phyloP scores from a whole-genome alignment of 78 protist genomes.

The Pigoraptor vietnamica region DNA sequence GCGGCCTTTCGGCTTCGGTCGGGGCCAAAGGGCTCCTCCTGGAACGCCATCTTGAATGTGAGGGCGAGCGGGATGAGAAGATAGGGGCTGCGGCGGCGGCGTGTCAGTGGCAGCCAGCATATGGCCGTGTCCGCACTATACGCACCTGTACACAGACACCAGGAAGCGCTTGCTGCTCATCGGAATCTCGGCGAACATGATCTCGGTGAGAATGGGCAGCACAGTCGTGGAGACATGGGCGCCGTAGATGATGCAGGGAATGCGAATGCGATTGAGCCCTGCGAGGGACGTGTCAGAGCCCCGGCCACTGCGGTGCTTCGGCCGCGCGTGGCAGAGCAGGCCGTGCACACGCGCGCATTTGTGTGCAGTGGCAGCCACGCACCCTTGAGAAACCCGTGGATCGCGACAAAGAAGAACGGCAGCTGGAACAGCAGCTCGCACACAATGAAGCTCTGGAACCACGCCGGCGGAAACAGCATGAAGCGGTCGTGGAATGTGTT shows the following conservation, averaged over 20 bases:
- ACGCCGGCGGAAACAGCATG: conserved; percentile 3
- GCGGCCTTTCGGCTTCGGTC: no score
- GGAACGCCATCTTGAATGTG: not conserved
- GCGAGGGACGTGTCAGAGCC: not conserved
- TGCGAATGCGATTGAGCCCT: conserved; percentile 10
- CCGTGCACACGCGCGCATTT: not conserved
- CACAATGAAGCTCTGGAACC: conserved; percentile 5
- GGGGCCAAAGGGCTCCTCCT: not conserved
- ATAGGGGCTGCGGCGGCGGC: no score
- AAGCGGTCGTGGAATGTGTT: conserved; percentile 14
- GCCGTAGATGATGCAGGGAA: conserved; percentile 11
- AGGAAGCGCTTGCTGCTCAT: not conserved
- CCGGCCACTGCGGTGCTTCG: not conserved
- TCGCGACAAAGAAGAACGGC: conserved; percentile 19
- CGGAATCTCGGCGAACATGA: not conserved
- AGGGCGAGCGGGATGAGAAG: not conserved
- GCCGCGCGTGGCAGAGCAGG: not conserved
- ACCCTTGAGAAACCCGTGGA: conserved; percentile 7
- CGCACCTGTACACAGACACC: not conserved
- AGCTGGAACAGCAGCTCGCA: conserved; percentile 23
- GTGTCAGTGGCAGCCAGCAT: no score
- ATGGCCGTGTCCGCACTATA: no score
- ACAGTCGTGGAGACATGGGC: conserved; percentile 26
- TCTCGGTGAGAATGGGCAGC: conserved; percentile 5
- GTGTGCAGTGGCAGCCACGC: not conserved